Evolutionary conservation across 306 rosid species (phyloP).

Genomic region (Cicer pinnatifidum): DNA sequence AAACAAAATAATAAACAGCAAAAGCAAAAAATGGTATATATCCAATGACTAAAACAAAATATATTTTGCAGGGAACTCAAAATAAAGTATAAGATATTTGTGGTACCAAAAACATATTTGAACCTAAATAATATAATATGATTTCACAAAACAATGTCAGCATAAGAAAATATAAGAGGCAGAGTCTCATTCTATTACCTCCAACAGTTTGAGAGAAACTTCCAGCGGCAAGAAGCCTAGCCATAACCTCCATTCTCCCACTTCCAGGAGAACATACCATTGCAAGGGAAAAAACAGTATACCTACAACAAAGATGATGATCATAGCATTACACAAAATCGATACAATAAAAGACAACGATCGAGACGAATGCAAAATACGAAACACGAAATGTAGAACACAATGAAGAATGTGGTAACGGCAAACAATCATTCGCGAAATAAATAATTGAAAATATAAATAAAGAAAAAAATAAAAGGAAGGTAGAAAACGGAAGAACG

Average conservation of each 20-base stretch:
- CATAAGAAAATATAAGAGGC: slow-evolving; percentile 27
- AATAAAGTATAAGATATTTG: too few species aligned
- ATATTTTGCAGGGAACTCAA: too few species aligned
- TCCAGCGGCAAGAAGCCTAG: slow-evolving; percentile 72
- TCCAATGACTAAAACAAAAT: too few species aligned
- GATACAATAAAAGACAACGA: background rate
- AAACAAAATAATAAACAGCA: too few species aligned
- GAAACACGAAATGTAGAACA: background rate
- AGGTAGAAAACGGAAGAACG: background rate
- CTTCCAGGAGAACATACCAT: slow-evolving; percentile 71
- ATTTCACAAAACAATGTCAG: slow-evolving; percentile 26
- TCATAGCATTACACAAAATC: background rate
- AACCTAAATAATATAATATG: slow-evolving; percentile 4
- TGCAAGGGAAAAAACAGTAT: slow-evolving; percentile 32
- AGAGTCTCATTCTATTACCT: slow-evolving; percentile 50
- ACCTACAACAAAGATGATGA: slow-evolving; percentile 27
- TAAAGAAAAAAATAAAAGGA: background rate
- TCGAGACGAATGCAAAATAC: background rate
- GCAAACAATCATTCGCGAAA: background rate
- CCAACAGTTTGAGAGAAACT: slow-evolving; percentile 56
- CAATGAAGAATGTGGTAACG: background rate
- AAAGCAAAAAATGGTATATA: too few species aligned
- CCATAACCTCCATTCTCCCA: slow-evolving; percentile 87
- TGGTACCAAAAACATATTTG: too few species aligned
- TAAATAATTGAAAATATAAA: background rate